phyloP scores from a whole-genome alignment of 805 yeast species.

The Debaryomyces maramus region DNA sequence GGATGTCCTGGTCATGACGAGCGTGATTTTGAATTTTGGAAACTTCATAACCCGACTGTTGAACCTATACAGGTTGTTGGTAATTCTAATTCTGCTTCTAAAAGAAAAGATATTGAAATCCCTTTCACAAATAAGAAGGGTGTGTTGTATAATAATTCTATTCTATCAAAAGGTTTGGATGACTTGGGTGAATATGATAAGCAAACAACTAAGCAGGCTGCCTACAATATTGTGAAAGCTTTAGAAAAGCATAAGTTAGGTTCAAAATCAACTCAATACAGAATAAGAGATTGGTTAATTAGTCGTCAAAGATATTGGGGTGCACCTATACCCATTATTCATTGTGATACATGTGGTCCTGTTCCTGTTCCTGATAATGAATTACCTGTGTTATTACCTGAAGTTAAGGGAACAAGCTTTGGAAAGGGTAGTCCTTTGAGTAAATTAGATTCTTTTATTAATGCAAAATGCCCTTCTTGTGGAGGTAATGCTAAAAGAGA shows the following conservation, averaged over 20 bases:
- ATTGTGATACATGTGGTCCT: slow-evolving; percentile 81
- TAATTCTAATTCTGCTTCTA: background rate
- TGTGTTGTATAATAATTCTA: slow-evolving; percentile 27
- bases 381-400: slow-evolving; percentile 80
- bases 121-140: slow-evolving; percentile 56
- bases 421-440: slow-evolving; percentile 68
- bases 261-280: slow-evolving; percentile 48
- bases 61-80: slow-evolving; percentile 48
- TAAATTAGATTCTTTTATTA: slow-evolving; percentile 63
- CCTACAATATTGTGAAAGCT: slow-evolving; percentile 40
- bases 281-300: slow-evolving; percentile 90
- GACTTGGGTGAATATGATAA: slow-evolving; percentile 49
- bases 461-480: slow-evolving; percentile 82
- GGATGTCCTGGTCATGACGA: slow-evolving; percentile 95
- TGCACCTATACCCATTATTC: slow-evolving; percentile 93
- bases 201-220: slow-evolving; percentile 50
- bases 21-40: slow-evolving; percentile 84
- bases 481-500: slow-evolving; percentile 65
- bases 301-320: slow-evolving; percentile 98
- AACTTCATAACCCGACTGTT: slow-evolving; percentile 49
- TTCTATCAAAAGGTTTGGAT: slow-evolving; percentile 24
- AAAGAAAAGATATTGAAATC: slow-evolving; percentile 19
- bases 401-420: slow-evolving; percentile 50
- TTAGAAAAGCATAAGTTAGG: slow-evolving; percentile 49
- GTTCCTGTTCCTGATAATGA: slow-evolving; percentile 91